Evolutionary conservation across 2,329 filamentous ascomycete species (phyloP), one percentile per base, ranked within the genome.

Genomic region (Aureobasidium uvarum): DNA sequence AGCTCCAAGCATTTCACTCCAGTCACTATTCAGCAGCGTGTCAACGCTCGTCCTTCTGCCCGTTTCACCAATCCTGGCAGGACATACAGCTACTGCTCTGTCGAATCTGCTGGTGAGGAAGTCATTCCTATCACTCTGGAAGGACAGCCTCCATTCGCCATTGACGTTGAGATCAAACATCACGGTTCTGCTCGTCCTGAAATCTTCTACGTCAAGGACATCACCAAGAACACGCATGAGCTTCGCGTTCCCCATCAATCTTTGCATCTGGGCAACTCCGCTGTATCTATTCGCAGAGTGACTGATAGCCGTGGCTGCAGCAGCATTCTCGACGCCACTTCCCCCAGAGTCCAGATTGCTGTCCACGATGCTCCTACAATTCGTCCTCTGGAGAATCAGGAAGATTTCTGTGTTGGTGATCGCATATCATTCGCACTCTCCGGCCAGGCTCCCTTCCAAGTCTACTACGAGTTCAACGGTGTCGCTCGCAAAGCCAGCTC

Each of bases 401-500:
- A 84, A 18, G 91, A 99, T 78, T 97, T 94, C 78, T 99, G 95
- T 77, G 93, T 99, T 13, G 95, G 96, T 69, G 95, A 99, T 76
- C 89, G 93, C 63, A 89, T 99, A 69, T 90, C 91, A 3, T 99
- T 96, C 78, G 92, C 91, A 0, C 86, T 99, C 6, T 91, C 92
- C 1, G 96, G 95, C 51, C 90, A 91, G 64, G 88, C 92, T 20
- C 96, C 96, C 0, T 99, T 99, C 76, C 91, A 94, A 51, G 89
- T 99, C 51, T 89, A 89, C 76, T 99, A 99, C 79, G 90, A 86
- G 13, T 99, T 99, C 78, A 88, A 93, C 70, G 89, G 88, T 64
- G 84, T 85, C 48, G 81, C 86, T 65, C 88, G 90, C 78, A 94
- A 91, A 75, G 95, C 94, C 63, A 89, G 89, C 69, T 89, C 90